A percentile compares a stretch with the other conserved stretches of the same genome.
phyloP scores from a whole-genome alignment of 2,329 filamentous ascomycete genomes.

The Aschersonia sp. region DNA sequence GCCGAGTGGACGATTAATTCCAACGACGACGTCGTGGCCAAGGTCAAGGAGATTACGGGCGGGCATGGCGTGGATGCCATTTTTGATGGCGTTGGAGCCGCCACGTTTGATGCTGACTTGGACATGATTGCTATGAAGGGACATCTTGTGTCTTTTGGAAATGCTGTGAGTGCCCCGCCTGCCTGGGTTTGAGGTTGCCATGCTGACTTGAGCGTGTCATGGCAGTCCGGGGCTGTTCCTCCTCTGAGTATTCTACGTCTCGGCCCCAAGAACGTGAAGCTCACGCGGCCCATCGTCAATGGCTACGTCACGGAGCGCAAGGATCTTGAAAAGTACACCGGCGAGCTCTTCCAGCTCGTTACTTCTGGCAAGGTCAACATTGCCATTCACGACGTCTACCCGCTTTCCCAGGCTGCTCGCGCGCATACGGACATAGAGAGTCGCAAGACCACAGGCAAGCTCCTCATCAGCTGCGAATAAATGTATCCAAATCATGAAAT shows the following conservation, averaged over 20 bases:
- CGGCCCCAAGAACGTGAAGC: constrained; percentile 58
- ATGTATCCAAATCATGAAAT: background rate
- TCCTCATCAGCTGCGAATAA: constrained; percentile 48
- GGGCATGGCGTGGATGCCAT: constrained; percentile 63
- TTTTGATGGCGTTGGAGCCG: constrained; percentile 76
- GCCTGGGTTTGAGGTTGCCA: background rate
- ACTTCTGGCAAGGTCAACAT: constrained; percentile 55
- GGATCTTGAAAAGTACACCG: constrained; percentile 56
- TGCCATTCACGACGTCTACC: constrained; percentile 63
- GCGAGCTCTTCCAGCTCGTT: constrained; percentile 62
- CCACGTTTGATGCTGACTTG: constrained; percentile 68
- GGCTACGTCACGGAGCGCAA: constrained; percentile 55
- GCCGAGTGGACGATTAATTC: constrained; percentile 64
- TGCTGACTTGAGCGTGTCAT: background rate
- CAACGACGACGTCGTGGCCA: constrained; percentile 35
- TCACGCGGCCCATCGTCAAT: constrained; percentile 62
- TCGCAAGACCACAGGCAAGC: constrained; percentile 71
- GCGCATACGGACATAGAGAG: constrained; percentile 71
- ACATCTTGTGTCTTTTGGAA: constrained; percentile 65
- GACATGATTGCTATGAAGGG: constrained; percentile 66
- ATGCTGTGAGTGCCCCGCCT: constrained; percentile 40
- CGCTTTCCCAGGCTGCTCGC: constrained; percentile 54
- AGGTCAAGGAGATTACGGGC: constrained; percentile 55
- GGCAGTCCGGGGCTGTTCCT: constrained; percentile 54
- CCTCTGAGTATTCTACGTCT: constrained; percentile 45